Conservation (phyloP, 2,329 filamentous ascomycete genomes). For the Fusarium brachygibbosum region DNA sequence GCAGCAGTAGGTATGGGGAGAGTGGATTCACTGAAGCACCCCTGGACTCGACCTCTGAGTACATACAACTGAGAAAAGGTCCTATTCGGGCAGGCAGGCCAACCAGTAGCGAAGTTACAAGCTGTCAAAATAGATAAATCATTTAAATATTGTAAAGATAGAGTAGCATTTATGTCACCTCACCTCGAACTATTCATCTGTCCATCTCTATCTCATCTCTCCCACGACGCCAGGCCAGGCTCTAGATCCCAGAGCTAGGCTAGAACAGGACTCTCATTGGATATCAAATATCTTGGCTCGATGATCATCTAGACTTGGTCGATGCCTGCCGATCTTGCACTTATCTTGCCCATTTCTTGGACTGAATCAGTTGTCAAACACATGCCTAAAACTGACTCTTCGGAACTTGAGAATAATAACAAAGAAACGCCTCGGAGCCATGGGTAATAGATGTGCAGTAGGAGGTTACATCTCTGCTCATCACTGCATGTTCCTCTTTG, state of each 20-base stretch:
- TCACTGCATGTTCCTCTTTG: slow-evolving; percentile 39
- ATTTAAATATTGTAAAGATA: neutral
- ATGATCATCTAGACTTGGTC: slow-evolving; percentile 23
- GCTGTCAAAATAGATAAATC: slow-evolving; percentile 22
- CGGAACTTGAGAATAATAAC: slow-evolving; percentile 13
- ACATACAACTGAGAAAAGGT: too few relatives aligned
- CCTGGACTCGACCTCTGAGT: too few relatives aligned
- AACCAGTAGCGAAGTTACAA: slow-evolving; percentile 7
- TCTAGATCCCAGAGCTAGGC: slow-evolving; percentile 29
- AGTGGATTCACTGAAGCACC: slow-evolving; percentile 3
- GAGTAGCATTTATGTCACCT: slow-evolving; percentile 22
- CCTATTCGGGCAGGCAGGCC: slow-evolving; percentile 7
- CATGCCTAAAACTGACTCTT: slow-evolving; percentile 3
- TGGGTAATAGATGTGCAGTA: slow-evolving; percentile 12
- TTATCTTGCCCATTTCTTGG: slow-evolving; percentile 1
- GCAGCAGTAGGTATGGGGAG: slow-evolving; percentile 22
- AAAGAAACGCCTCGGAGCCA: slow-evolving; percentile 29
- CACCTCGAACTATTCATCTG: neutral
- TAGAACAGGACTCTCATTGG: slow-evolving; percentile 8
- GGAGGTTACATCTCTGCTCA: slow-evolving; percentile 31
- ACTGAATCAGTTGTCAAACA: slow-evolving; percentile 15
- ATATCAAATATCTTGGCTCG: slow-evolving; percentile 19
- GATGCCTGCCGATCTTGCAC: slow-evolving; percentile 39
- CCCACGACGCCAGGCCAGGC: neutral
- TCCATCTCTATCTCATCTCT: slow-evolving; percentile 26